Evolutionary conservation across 345 rosid species (phyloP).

Genomic region (Lepidium africanum): DNA sequence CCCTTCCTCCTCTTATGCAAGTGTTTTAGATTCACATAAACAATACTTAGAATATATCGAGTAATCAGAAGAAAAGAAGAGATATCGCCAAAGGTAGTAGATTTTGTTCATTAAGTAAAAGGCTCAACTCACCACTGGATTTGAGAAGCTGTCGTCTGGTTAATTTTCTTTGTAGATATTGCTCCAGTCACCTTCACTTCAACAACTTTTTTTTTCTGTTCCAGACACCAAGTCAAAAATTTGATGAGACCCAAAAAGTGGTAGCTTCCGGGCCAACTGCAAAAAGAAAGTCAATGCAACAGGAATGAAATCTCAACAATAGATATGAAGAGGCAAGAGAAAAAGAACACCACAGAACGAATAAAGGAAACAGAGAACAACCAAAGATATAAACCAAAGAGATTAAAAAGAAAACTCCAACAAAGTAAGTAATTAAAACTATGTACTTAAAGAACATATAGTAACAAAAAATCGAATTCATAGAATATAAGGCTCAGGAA

Average conservation of each 20-base stretch:
- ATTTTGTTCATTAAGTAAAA: neutral
- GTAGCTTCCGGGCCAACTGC: too few relatives aligned
- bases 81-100: neutral
- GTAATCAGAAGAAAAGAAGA: neutral
- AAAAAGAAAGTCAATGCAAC: too few relatives aligned
- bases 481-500: too few relatives aligned
- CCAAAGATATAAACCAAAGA: too few relatives aligned
- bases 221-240: neutral
- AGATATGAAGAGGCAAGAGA: too few relatives aligned
- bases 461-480: too few relatives aligned
- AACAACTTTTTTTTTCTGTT: slow-evolving; percentile 50
- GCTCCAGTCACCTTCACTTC: slow-evolving; percentile 76
- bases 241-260: neutral
- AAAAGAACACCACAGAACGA: too few relatives aligned
- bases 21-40: neutral
- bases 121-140: slow-evolving; percentile 59
- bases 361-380: too few relatives aligned
- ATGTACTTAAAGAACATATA: too few relatives aligned
- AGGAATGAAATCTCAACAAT: too few relatives aligned
- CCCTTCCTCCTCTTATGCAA: slow-evolving; percentile 81
- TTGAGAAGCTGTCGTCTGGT: slow-evolving; percentile 77
- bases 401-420: too few relatives aligned
- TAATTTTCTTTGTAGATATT: slow-evolving; percentile 74
- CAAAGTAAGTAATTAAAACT: too few relatives aligned
- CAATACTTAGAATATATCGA: neutral